These are phyloP conservation scores for Ogataea pilisensis DNA, from an alignment of 805 yeast genomes.

Conservation along the genomic window DNA sequence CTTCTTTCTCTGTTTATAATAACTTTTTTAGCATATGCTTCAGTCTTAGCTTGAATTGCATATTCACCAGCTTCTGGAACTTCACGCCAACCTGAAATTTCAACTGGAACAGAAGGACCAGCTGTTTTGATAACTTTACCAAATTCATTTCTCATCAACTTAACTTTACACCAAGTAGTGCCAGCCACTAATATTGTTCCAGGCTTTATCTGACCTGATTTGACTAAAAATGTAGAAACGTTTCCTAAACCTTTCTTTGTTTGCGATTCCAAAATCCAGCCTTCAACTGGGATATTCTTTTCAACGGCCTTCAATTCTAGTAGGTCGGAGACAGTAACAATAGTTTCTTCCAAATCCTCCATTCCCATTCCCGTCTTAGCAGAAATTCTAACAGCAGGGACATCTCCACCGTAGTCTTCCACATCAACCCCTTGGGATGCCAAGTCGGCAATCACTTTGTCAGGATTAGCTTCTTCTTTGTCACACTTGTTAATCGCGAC, in stretches of 20 bases:
- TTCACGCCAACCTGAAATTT: constrained; percentile 91
- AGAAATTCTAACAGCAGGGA: constrained; percentile 82
- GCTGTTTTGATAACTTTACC: constrained; percentile 64
- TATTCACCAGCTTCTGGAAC: constrained; percentile 89
- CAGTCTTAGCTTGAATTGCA: constrained; percentile 71
- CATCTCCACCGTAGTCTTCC: constrained; percentile 94
- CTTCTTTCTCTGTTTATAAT: constrained; percentile 58
- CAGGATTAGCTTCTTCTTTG: constrained; percentile 68
- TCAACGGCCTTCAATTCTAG: constrained; percentile 67
- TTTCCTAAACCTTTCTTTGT: constrained; percentile 79
- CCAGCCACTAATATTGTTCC: constrained; percentile 86
- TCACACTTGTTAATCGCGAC: constrained; percentile 95
- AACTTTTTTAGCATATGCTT: constrained; percentile 71
- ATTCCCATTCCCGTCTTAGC: constrained; percentile 89
- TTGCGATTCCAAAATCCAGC: constrained; percentile 86
- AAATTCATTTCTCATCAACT: constrained; percentile 68
- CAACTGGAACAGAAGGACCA: constrained; percentile 86
- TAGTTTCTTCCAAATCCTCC: constrained; percentile 85
- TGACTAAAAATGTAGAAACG: constrained; percentile 78
- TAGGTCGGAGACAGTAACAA: constrained; percentile 78
- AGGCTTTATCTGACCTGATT: constrained; percentile 67
- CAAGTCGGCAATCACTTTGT: constrained; percentile 73
- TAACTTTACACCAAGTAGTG: constrained; percentile 77
- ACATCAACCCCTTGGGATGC: constrained; percentile 74
- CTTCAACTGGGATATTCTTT: constrained; percentile 60